phyloP scores from a whole-genome alignment of 1,139 yeast genomes.

The Pichia sp. region DNA sequence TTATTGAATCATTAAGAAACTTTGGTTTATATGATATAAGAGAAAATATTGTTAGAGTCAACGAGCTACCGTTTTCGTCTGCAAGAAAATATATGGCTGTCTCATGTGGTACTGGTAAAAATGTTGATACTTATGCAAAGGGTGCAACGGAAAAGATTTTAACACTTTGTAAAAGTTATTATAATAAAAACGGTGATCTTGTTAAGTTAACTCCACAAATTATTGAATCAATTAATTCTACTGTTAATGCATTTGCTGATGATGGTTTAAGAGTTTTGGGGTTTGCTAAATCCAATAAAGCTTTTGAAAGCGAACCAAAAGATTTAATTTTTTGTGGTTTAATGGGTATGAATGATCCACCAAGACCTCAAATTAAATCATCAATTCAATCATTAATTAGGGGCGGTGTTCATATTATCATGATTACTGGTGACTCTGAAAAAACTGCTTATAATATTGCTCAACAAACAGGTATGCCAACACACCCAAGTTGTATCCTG shows the following conservation, averaged over 20 bases:
- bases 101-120: conserved; percentile 44
- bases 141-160: conserved; percentile 86
- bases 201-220: conserved; percentile 48
- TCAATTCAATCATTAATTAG: conserved; percentile 69
- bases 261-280: conserved; percentile 87
- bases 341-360: conserved; percentile 95
- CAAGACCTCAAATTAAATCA: conserved; percentile 72
- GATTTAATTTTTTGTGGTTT: conserved; percentile 75
- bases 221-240: conserved; percentile 40
- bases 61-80: conserved; percentile 83
- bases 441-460: conserved; percentile 91
- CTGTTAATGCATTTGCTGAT: conserved; percentile 60
- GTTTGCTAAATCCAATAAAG: conserved; percentile 52
- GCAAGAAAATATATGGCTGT: conserved; percentile 87
- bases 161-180: conserved; percentile 52
- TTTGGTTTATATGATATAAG: conserved; percentile 72
- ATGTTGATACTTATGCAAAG: conserved; percentile 62
- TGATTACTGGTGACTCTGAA: conserved; percentile 97
- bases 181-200: conserved; percentile 50
- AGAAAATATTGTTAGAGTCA: conserved; percentile 47
- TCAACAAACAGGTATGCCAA: conserved; percentile 84
- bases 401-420: conserved; percentile 92
- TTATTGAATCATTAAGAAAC: conserved; percentile 63
- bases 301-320: conserved; percentile 39
- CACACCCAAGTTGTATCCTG: conserved; percentile 58